Evolutionary conservation across 257 asterid genomes (phyloP), one percentile per base, ranked within the genome.

Genomic region (Eustoma russellianum): DNA sequence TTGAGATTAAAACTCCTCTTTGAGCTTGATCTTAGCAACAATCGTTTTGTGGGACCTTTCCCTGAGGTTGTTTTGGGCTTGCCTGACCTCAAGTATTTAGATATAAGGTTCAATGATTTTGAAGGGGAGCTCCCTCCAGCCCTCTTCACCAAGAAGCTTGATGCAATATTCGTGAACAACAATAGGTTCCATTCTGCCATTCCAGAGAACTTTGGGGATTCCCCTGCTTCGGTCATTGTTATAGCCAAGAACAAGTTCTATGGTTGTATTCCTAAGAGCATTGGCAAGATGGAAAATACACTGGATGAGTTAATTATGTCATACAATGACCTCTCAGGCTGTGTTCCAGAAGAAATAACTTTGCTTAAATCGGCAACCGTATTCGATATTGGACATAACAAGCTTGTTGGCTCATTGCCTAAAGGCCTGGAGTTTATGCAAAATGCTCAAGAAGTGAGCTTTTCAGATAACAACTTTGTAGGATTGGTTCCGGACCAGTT

Each of bases 1-100:
- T 38, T 28, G 30, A 77, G 63, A 8, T 64, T 88, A 6, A 62
- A 5, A 43, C 61, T 78, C 30, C 56, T 91, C 1, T 53, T 66
- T 56, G 98, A 91, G 84, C 46, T 87, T 28, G 98, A 91, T 61
- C 45, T 84, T 57, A 91, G 98, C 82, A 91, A 91, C 74, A 91
- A 91, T 16, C 83, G 98, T 0, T 79, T 91, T 17, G 97, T 84
- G 5, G 98, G 96, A 0, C 66, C 82, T 3, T 91, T 91, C 54
- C 98, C 98, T 0, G 53, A 73, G 18, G 84, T 69, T 13, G 82
- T 91, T 30, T 54, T 87, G 1, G 74, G 52, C 9, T 58, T 84
- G 17, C 89, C 87, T 0, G 57, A 66, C 2, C 85, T 91, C 57
- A 80, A 80, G 52, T 91, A 41, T 47, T 77, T 91, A 5, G 98